Conservation (phyloP, 2,329 filamentous ascomycete genomes). For the Dactylellina cionopaga region DNA sequence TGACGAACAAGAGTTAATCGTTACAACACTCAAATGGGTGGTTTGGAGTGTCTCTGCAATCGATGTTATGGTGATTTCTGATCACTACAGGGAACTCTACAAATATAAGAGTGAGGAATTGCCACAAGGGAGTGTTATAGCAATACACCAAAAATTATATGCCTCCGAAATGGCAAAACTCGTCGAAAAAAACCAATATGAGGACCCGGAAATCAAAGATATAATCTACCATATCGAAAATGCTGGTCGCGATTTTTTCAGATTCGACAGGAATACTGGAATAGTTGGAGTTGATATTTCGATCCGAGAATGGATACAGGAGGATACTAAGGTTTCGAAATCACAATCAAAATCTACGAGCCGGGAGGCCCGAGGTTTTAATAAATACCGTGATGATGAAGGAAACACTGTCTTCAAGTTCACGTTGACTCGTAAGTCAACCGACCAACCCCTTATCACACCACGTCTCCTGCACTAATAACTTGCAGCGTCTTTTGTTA, state of each 20-base stretch:
- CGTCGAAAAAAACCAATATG: constrained; percentile 3
- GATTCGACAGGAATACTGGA: constrained; percentile 18
- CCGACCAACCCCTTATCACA: background rate
- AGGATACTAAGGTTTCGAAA: background rate
- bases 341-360: background rate
- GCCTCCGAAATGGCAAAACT: background rate
- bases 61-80: constrained; percentile 14
- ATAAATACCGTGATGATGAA: constrained; percentile 11
- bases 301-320: constrained; percentile 40
- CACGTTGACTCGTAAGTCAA: constrained; percentile 14
- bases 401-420: constrained; percentile 34
- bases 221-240: constrained; percentile 38
- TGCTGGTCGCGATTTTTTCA: constrained; percentile 40
- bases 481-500: constrained; percentile 15
- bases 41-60: constrained; percentile 23
- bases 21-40: constrained; percentile 31
- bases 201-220: constrained; percentile 41
- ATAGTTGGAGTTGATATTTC: constrained; percentile 36
- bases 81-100: constrained; percentile 29
- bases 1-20: constrained; percentile 23
- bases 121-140: background rate
- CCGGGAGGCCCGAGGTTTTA: constrained; percentile 22
- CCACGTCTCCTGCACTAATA: background rate
- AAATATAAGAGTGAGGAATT: background rate
- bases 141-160: background rate